phyloP scores from a whole-genome alignment of 2,329 filamentous ascomycete genomes.

The Decorospora gaudefroyi region DNA sequence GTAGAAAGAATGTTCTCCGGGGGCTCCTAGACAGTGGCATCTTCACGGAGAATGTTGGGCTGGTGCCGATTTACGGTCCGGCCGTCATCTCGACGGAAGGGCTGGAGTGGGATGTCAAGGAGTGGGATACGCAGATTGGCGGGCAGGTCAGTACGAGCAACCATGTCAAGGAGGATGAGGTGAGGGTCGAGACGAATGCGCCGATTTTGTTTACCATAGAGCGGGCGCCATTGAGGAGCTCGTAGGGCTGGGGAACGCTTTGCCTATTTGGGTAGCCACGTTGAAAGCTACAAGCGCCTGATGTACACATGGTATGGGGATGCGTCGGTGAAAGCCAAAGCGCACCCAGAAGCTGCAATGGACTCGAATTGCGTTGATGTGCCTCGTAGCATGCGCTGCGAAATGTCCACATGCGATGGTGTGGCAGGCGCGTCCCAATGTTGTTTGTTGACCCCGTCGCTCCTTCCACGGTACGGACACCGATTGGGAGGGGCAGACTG shows the following conservation, averaged over 20 bases:
- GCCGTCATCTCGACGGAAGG: slow-evolving; percentile 78
- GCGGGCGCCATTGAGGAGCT: slow-evolving; percentile 16
- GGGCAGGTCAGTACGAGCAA: slow-evolving; percentile 57
- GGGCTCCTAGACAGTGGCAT: slow-evolving; percentile 58
- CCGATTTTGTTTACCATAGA: slow-evolving; percentile 57
- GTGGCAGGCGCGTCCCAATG: slow-evolving; percentile 1
- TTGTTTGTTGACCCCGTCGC: too few relatives aligned
- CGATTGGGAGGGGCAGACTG: not conserved
- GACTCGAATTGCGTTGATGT: too few relatives aligned
- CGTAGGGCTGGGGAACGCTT: not conserved
- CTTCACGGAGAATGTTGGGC: slow-evolving; percentile 80
- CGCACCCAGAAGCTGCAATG: too few relatives aligned
- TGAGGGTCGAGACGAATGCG: slow-evolving; percentile 49
- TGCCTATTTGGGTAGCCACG: too few relatives aligned
- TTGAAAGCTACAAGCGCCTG: too few relatives aligned
- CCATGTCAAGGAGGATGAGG: slow-evolving; percentile 50
- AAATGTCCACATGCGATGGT: too few relatives aligned
- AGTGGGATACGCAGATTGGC: slow-evolving; percentile 69
- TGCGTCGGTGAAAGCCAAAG: too few relatives aligned
- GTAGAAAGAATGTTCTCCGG: slow-evolving; percentile 68
- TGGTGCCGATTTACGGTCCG: slow-evolving; percentile 80
- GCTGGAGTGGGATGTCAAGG: slow-evolving; percentile 85
- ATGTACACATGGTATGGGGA: too few relatives aligned
- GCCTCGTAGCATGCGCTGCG: too few relatives aligned
- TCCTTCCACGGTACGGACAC: slow-evolving; percentile 1